A percentile compares a stretch with the other conserved stretches of the same genome.
phyloP scores from a whole-genome alignment of 768 basidiomycete species.

The Macrolepiota dolichaula region DNA sequence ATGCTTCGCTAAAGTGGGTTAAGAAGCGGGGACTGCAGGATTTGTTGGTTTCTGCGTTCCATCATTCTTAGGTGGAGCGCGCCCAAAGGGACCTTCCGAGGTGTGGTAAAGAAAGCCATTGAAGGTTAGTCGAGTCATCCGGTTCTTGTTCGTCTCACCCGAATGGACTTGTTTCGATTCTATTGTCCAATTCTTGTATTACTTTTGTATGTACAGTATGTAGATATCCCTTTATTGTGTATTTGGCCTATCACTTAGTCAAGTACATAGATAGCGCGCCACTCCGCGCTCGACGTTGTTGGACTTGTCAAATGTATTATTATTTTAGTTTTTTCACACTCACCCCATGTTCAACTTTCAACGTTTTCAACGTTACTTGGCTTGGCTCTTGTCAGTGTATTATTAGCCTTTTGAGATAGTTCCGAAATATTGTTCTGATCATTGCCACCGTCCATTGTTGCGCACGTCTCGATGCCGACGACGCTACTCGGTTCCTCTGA shows the following conservation, averaged over 20 bases:
- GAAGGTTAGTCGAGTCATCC: background rate
- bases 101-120: background rate
- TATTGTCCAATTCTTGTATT: background rate
- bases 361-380: too few relatives aligned
- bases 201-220: background rate
- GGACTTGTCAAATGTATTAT: background rate
- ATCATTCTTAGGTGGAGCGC: background rate
- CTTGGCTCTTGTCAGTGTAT: background rate
- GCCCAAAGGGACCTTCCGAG: background rate
- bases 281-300: background rate
- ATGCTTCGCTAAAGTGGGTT: slow-evolving; percentile 50
- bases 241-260: background rate
- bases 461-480: background rate
- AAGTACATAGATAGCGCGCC: background rate
- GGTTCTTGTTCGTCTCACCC: background rate
- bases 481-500: too few relatives aligned
- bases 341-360: too few relatives aligned
- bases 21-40: slow-evolving; percentile 63
- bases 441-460: background rate
- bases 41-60: slow-evolving; percentile 52
- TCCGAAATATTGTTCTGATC: background rate
- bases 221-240: background rate
- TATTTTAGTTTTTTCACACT: too few relatives aligned
- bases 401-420: background rate
- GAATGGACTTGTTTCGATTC: background rate